phyloP scores from a whole-genome alignment of 345 rosid species.

The Brassica carinata region DNA sequence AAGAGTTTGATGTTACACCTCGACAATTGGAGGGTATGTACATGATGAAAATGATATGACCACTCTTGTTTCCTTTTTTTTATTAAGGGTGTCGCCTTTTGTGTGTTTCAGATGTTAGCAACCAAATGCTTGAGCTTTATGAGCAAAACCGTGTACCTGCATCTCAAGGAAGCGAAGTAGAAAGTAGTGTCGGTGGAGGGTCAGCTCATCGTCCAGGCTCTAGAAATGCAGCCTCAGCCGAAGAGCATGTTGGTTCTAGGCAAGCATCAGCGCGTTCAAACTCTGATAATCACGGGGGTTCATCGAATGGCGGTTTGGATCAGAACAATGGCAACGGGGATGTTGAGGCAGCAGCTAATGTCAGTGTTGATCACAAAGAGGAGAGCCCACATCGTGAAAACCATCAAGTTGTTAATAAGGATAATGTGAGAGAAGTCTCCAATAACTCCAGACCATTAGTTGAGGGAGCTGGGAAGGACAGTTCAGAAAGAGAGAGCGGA shows the following conservation, averaged over 20 bases:
- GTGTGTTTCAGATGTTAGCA: slow-evolving; percentile 73
- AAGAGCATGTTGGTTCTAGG: slow-evolving; percentile 50
- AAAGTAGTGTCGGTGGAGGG: slow-evolving; percentile 76
- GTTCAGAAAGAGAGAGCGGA: slow-evolving; percentile 54
- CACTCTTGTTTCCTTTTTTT: background rate
- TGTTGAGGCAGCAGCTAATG: slow-evolving; percentile 69
- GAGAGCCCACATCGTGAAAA: slow-evolving; percentile 44
- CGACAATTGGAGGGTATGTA: slow-evolving; percentile 91
- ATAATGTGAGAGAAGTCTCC: slow-evolving; percentile 45
- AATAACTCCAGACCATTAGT: slow-evolving; percentile 46
- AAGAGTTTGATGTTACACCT: slow-evolving; percentile 96
- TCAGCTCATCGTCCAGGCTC: slow-evolving; percentile 49
- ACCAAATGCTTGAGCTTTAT: slow-evolving; percentile 89
- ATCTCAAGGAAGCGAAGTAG: slow-evolving; percentile 80
- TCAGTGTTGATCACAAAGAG: slow-evolving; percentile 62
- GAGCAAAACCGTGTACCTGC: slow-evolving; percentile 84
- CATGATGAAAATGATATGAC: slow-evolving; percentile 3
- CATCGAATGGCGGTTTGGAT: slow-evolving; percentile 41
- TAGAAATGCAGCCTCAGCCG: slow-evolving; percentile 52
- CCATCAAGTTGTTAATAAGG: slow-evolving; percentile 29
- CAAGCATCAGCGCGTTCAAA: slow-evolving; percentile 50
- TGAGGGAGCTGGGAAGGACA: slow-evolving; percentile 50
- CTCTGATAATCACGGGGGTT: slow-evolving; percentile 51
- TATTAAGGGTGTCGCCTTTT: background rate
- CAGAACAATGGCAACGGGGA: slow-evolving; percentile 61